Conservation (phyloP, 2,329 filamentous ascomycete genomes). For the Paecilomyces niveus region DNA sequence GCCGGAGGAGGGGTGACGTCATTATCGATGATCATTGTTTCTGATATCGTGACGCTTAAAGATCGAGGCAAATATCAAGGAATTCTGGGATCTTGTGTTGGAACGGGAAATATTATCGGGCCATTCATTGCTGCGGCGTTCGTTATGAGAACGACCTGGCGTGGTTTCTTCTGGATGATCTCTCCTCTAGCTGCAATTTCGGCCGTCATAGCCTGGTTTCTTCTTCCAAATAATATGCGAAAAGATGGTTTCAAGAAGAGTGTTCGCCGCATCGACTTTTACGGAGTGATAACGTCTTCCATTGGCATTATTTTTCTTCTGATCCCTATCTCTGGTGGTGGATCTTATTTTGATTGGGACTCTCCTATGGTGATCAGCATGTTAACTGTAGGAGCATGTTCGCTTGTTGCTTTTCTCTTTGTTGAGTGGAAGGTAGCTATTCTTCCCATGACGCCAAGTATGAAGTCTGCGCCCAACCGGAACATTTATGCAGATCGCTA, state of each 20-base stretch:
- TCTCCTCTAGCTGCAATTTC: slow-evolving; percentile 45
- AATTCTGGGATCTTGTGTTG: slow-evolving; percentile 39
- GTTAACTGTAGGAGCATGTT: slow-evolving; percentile 45
- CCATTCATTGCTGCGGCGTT: slow-evolving; percentile 44
- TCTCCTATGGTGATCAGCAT: slow-evolving; percentile 55
- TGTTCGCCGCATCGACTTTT: slow-evolving; percentile 52
- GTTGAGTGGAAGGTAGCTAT: slow-evolving; percentile 50
- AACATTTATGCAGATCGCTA: background rate
- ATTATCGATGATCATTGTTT: slow-evolving; percentile 56
- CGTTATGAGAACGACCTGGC: slow-evolving; percentile 36
- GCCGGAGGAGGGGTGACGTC: slow-evolving; percentile 55
- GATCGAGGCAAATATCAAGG: slow-evolving; percentile 51
- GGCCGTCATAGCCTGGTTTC: slow-evolving; percentile 41
- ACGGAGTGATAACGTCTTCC: slow-evolving; percentile 49
- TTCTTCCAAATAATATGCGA: slow-evolving; percentile 47
- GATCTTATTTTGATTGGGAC: slow-evolving; percentile 50
- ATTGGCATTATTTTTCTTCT: slow-evolving; percentile 53
- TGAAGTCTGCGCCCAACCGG: slow-evolving; percentile 4
- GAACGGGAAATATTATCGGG: slow-evolving; percentile 40
- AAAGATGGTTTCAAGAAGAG: slow-evolving; percentile 43
- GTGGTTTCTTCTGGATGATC: slow-evolving; percentile 45
- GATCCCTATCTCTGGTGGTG: slow-evolving; percentile 57
- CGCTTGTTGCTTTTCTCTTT: slow-evolving; percentile 44
- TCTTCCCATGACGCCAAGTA: slow-evolving; percentile 52
- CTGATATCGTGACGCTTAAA: slow-evolving; percentile 53